Percentiles rank a stretch among this genome's conserved stretches.
Evolutionary conservation across 495 filamentous ascomycete species (phyloP).

Genomic region (Cudoniella acicularis): DNA sequence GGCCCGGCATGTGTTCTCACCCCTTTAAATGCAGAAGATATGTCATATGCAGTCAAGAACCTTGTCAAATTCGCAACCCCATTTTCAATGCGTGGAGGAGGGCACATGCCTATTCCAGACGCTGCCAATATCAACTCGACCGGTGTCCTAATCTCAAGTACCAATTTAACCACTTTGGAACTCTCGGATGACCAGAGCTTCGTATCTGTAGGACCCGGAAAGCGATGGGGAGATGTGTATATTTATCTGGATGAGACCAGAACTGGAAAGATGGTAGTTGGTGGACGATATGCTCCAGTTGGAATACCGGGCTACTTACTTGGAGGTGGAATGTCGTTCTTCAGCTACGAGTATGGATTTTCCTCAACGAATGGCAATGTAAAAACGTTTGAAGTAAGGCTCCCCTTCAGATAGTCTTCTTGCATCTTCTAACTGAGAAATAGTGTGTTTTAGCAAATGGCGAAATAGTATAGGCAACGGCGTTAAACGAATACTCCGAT

Average conservation of each 20-base stretch:
- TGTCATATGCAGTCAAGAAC: constrained; percentile 4
- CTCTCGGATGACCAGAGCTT: constrained; percentile 1
- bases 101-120: constrained; percentile 21
- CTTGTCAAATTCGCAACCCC: not conserved
- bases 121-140: constrained; percentile 28
- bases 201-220: constrained; percentile 3
- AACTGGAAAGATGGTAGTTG: constrained; percentile 7
- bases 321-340: constrained; percentile 22
- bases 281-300: not conserved
- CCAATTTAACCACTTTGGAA: not conserved
- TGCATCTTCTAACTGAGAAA: not conserved
- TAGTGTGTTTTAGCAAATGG: constrained; percentile 32
- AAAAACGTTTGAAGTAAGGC: not conserved
- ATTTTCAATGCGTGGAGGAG: constrained; percentile 15
- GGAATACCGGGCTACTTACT: constrained; percentile 9
- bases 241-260: not conserved
- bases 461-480: constrained; percentile 26
- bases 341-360: constrained; percentile 30
- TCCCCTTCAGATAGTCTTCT: not conserved
- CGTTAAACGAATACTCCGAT: constrained; percentile 31
- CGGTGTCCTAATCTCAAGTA: constrained; percentile 31
- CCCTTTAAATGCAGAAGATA: not conserved
- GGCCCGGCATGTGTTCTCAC: constrained; percentile 8
- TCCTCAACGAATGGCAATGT: constrained; percentile 14
- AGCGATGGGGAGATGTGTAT: constrained; percentile 7